These are phyloP conservation scores for Penicillium capsulatum DNA, from an alignment of 2,329 filamentous ascomycete species.

Conservation along the genomic window DNA sequence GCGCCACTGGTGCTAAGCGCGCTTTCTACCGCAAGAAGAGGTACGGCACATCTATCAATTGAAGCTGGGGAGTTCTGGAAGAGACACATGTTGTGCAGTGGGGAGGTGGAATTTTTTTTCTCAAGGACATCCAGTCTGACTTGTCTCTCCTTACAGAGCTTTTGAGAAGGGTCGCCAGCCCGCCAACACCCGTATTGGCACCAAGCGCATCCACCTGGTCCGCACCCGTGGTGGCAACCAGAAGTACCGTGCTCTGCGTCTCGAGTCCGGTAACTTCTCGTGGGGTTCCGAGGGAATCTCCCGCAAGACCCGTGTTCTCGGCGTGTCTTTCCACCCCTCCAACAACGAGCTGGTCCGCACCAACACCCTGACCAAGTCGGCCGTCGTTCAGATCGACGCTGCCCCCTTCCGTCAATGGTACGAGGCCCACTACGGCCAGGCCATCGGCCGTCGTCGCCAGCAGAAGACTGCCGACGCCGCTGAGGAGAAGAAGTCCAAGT, in stretches of 20 bases:
- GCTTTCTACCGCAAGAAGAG: slow-evolving; percentile 72
- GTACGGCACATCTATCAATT: slow-evolving; percentile 49
- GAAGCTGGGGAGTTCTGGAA: slow-evolving; percentile 43
- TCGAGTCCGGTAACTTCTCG: slow-evolving; percentile 98
- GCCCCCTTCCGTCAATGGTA: slow-evolving; percentile 99
- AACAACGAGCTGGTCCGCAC: slow-evolving; percentile 99
- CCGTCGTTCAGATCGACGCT: slow-evolving; percentile 97
- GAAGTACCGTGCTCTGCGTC: slow-evolving; percentile 98
- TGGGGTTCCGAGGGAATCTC: slow-evolving; percentile 97
- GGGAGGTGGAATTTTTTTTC: background rate
- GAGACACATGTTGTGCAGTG: background rate
- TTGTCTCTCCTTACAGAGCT: slow-evolving; percentile 70
- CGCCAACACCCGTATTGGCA: slow-evolving; percentile 98
- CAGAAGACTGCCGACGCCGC: slow-evolving; percentile 56
- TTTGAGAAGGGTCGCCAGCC: slow-evolving; percentile 99
- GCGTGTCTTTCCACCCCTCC: slow-evolving; percentile 96
- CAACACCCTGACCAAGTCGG: slow-evolving; percentile 99
- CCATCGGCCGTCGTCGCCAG: slow-evolving; percentile 86
- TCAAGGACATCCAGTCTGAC: slow-evolving; percentile 52
- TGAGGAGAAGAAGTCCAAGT: slow-evolving; percentile 87
- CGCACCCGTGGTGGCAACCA: slow-evolving; percentile 97
- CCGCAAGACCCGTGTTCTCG: slow-evolving; percentile 99
- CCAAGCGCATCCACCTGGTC: slow-evolving; percentile 94
- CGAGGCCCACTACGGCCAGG: slow-evolving; percentile 97
- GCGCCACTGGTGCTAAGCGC: slow-evolving; percentile 97